These are phyloP conservation scores for Candida glucosophila DNA, from an alignment of 1,139 yeast genomes.

Conservation along the genomic window DNA sequence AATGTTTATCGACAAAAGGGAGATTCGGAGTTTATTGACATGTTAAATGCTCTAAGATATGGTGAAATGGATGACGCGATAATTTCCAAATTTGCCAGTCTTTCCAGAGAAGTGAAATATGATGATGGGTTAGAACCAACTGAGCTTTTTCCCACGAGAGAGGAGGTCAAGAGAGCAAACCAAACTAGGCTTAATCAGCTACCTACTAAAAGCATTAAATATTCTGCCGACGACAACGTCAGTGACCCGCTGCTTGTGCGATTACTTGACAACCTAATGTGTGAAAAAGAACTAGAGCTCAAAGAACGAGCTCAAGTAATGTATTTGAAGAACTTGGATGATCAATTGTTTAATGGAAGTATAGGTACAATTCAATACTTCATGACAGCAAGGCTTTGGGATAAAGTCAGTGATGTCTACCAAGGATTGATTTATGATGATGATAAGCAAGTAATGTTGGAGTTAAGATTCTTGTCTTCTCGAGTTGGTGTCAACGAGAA, in stretches of 20 bases:
- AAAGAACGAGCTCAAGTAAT: conserved; percentile 59
- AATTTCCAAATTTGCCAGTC: conserved; percentile 31
- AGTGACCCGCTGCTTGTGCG: conserved; percentile 14
- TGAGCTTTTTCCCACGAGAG: conserved; percentile 65
- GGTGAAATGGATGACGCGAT: conserved; percentile 49
- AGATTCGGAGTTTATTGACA: conserved; percentile 58
- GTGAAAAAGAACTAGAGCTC: conserved; percentile 33
- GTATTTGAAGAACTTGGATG: conserved; percentile 39
- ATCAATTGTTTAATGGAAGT: conserved; percentile 47
- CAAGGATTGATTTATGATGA: conserved; percentile 11
- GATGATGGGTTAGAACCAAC: conserved; percentile 76
- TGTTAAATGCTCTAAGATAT: conserved; percentile 66
- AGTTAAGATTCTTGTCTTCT: conserved; percentile 17
- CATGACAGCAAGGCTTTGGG: conserved; percentile 27
- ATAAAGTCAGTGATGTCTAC: conserved; percentile 18
- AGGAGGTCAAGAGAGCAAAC: conserved; percentile 70
- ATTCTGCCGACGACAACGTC: conserved; percentile 41
- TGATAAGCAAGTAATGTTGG: conserved; percentile 17
- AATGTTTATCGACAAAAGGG: conserved; percentile 67
- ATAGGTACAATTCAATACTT: conserved; percentile 59
- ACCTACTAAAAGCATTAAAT: conserved; percentile 34
- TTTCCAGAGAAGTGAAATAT: conserved; percentile 49
- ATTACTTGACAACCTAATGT: conserved; percentile 37
- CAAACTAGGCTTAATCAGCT: conserved; percentile 35
- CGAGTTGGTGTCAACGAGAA: conserved; percentile 16